Base-by-base conservation (phyloP, 768 basidiomycete genomes). In the Podaxis mareebaensis region DNA sequence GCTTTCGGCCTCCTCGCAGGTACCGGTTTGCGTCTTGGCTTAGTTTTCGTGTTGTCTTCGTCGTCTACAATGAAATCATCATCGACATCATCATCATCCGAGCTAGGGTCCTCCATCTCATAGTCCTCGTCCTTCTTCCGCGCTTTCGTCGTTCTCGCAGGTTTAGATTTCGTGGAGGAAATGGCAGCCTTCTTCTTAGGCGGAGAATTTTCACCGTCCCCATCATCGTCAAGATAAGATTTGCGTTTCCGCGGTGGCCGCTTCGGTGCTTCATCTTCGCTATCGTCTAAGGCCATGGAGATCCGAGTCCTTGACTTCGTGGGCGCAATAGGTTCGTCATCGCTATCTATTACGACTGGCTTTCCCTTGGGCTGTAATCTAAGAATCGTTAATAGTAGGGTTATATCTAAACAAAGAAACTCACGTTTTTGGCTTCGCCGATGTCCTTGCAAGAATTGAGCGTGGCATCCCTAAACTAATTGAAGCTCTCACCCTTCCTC, bases 161-260 rank as follows among this genome's bases (percentile, higher is more conserved):
- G 11, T 58, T 70, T 72, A 56, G 68, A 59, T 57, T 69, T 60
- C 3, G 70, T 60, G 4, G 72, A 55, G 6, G 68, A 49, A 1
- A 74, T 66, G 0, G 76, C 75, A 13, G 69, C 58, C 63, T 81
- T 82, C 73, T 82, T 82, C 72, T 74, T 79, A 2, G 78, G 78
- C 1, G 80, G 78, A 0, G 77, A 67, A 15, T 64, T 65, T 3
- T 75, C 36, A 0, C 51, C 54, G 15, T 78, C 79, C 15, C 26
- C 26, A 30, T 63, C 54, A 4, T 57, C 12, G 12, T 26, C 2
- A 15, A 15, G 15, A n/a, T 38, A 22, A 15, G 54, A 49, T 17
- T 63, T 63, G 36, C 61, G 61, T 46, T 63, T 63, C 24, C 46
- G 54, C 8, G 46, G 15, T 3, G 36, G 46, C 8, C 38, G 49